phyloP scores from a whole-genome alignment of 257 asterid species.

The Penstemon eatonii region DNA sequence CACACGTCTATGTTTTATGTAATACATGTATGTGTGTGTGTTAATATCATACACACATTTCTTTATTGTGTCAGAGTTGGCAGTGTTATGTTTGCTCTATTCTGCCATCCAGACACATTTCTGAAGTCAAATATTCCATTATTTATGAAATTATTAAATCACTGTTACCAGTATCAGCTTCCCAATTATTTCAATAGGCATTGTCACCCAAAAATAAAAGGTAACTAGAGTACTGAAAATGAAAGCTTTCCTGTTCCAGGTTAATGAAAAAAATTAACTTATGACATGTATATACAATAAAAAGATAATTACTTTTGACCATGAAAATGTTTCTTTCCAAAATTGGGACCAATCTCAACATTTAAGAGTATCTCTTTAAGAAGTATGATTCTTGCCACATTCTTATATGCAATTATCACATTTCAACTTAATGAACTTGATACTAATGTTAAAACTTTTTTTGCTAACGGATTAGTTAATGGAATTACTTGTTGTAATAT shows the following conservation, averaged over 20 bases:
- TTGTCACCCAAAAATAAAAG: background rate
- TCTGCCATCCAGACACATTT: background rate
- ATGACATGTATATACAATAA: background rate
- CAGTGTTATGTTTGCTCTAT: background rate
- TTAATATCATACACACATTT: background rate
- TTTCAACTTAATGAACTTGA: background rate
- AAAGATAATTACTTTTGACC: background rate
- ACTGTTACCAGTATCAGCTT: background rate
- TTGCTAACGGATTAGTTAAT: background rate
- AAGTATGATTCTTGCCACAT: background rate
- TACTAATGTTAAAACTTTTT: background rate
- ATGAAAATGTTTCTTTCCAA: background rate
- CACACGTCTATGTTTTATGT: background rate
- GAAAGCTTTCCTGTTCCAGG: background rate
- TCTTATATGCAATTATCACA: background rate
- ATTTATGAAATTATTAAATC: background rate
- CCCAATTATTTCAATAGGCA: background rate
- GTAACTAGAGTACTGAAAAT: background rate
- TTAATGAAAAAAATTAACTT: background rate
- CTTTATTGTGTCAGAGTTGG: background rate
- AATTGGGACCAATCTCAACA: background rate
- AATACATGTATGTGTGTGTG: background rate
- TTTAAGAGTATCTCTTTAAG: background rate
- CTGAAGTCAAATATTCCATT: background rate
- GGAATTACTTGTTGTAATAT: background rate